Evolutionary conservation across 257 asterid genomes (phyloP), one percentile per base, ranked within the genome.

Genomic region (Ophiorrhiza pumila): DNA sequence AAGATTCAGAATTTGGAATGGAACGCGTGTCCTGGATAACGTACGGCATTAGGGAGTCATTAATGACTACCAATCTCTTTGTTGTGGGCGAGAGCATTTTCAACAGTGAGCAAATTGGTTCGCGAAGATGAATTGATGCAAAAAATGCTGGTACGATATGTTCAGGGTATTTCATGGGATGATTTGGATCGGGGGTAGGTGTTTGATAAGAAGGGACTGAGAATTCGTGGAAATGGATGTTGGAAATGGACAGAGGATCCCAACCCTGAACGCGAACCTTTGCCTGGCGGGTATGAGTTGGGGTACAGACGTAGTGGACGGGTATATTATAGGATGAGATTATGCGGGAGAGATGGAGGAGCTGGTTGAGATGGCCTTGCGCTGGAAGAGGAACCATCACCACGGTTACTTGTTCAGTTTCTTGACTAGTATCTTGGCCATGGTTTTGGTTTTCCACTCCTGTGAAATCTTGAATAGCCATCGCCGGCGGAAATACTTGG

Each of bases 311-410:
- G 65, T 69, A 89, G 76, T 89, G 88, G 45, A 85, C 90, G 1
- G 74, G n/a, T n/a, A n/a, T n/a, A n/a, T n/a, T n/a, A n/a, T n/a
- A n/a, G n/a, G n/a, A n/a, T n/a, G n/a, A n/a, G n/a, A n/a, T n/a
- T n/a, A n/a, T n/a, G n/a, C n/a, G n/a, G n/a, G n/a, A n/a, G n/a
- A n/a, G n/a, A n/a, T 86, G 88, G 74, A 89, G 95, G 80, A 89
- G 95, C 72, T 87, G 92, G 80, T 87, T 89, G 64, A 85, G 92
- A 49, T 89, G 95, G 53, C 92, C 89, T 43, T 89, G 95, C 7
- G 81, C 82, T 11, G 89, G 90, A 68, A 88, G 83, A 50, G 90
- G 85, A 14, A 86, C 89, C 83, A 86, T 73, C 1, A 88, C 81
- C 29, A 86, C 88, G 6, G n/a, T 83, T 11, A 84, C 80, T 2